Conservation (phyloP, 2,329 filamentous ascomycete species). For the Podosphaera xanthii region DNA sequence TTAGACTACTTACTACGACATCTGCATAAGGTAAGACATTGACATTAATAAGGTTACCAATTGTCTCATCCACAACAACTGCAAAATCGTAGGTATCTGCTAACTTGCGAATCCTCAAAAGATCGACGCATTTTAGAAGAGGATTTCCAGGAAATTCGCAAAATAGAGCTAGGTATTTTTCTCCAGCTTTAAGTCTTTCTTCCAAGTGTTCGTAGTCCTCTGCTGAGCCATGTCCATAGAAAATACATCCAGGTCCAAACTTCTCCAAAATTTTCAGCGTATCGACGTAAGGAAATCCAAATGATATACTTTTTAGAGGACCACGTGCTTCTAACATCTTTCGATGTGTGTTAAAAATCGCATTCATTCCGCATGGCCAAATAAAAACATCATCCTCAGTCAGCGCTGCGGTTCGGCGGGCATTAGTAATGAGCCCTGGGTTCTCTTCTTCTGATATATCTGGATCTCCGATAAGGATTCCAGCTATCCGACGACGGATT, state of each 20-base stretch:
- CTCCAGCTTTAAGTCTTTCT: slow-evolving; percentile 41
- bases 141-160: slow-evolving; percentile 93
- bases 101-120: slow-evolving; percentile 55
- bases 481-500: slow-evolving; percentile 70
- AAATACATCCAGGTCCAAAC: slow-evolving; percentile 70
- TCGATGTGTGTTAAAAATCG: slow-evolving; percentile 75
- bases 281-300: slow-evolving; percentile 95
- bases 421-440: slow-evolving; percentile 25
- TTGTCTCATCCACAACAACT: slow-evolving; percentile 84
- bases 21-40: slow-evolving; percentile 79
- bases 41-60: slow-evolving; percentile 90
- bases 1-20: slow-evolving; percentile 80
- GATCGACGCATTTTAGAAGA: slow-evolving; percentile 62
- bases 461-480: slow-evolving; percentile 51
- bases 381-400: slow-evolving; percentile 75
- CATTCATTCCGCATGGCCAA: slow-evolving; percentile 79
- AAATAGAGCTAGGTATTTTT: slow-evolving; percentile 64
- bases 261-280: slow-evolving; percentile 89
- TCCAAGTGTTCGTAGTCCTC: slow-evolving; percentile 73
- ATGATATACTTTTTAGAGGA: slow-evolving; percentile 56
- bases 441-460: slow-evolving; percentile 37
- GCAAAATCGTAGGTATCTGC: slow-evolving; percentile 73
- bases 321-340: slow-evolving; percentile 43
- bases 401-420: slow-evolving; percentile 38
- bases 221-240: slow-evolving; percentile 62